Conservation (phyloP, 2,329 filamentous ascomycete species). For the Bertia moriformis region DNA sequence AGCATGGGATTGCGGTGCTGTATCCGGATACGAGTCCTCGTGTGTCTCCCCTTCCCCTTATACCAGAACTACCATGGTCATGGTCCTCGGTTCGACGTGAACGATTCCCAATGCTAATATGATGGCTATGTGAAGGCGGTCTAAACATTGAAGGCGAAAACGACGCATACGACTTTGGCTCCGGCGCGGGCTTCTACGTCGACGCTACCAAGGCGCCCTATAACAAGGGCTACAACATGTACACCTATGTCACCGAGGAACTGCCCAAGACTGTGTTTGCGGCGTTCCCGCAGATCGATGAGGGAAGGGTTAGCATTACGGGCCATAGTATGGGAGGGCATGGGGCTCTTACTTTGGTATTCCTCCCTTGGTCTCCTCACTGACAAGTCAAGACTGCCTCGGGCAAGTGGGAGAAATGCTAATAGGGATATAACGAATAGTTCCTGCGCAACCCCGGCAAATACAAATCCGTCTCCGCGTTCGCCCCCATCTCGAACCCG, state of each 20-base stretch:
- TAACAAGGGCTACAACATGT: slow-evolving; percentile 75
- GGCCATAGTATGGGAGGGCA: slow-evolving; percentile 97
- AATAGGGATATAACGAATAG: too few relatives aligned
- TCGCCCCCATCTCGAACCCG: slow-evolving; percentile 82
- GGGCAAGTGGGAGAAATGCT: too few relatives aligned
- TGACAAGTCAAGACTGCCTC: neutral
- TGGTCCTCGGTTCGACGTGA: neutral
- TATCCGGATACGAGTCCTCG: slow-evolving; percentile 92
- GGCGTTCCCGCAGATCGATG: slow-evolving; percentile 59
- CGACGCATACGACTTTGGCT: slow-evolving; percentile 81
- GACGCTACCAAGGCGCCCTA: slow-evolving; percentile 69
- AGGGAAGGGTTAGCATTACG: slow-evolving; percentile 61
- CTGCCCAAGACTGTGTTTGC: slow-evolving; percentile 65
- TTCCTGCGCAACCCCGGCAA: slow-evolving; percentile 82
- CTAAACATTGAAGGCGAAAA: slow-evolving; percentile 71
- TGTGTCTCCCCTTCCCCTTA: slow-evolving; percentile 24
- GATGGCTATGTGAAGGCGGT: slow-evolving; percentile 37
- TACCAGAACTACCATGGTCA: slow-evolving; percentile 1
- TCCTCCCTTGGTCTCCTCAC: slow-evolving; percentile 3
- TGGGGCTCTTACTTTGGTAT: slow-evolving; percentile 69
- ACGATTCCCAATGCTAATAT: too few relatives aligned
- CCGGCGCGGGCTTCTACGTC: slow-evolving; percentile 86
- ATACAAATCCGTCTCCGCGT: slow-evolving; percentile 81
- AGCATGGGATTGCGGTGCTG: slow-evolving; percentile 75
- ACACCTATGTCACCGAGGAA: slow-evolving; percentile 79